Evolutionary conservation across 345 rosid genomes (phyloP).

Genomic region (Rhodamnia argentea): DNA sequence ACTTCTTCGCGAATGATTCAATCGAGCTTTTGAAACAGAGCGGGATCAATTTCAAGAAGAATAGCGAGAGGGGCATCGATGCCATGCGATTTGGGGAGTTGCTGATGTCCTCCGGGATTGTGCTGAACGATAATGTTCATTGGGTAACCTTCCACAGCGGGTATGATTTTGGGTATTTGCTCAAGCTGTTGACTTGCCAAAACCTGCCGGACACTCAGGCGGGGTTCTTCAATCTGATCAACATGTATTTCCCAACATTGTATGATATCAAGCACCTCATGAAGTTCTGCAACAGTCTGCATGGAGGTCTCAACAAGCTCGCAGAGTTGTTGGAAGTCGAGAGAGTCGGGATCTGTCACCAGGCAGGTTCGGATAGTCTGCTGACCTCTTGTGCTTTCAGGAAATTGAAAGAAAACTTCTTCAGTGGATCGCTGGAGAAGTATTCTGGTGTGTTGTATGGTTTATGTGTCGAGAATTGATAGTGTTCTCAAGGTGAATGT

Average conservation of each 20-base stretch:
- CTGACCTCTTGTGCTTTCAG: slow-evolving; percentile 76
- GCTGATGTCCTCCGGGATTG: slow-evolving; percentile 79
- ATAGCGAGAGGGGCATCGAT: slow-evolving; percentile 57
- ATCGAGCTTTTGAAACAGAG: slow-evolving; percentile 68
- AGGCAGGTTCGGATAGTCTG: slow-evolving; percentile 94
- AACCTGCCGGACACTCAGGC: slow-evolving; percentile 51
- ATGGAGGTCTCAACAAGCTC: slow-evolving; percentile 82
- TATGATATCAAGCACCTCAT: slow-evolving; percentile 83
- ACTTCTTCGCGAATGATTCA: slow-evolving; percentile 63
- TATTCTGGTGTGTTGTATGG: slow-evolving; percentile 90
- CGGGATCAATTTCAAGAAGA: slow-evolving; percentile 62
- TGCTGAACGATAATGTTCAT: slow-evolving; percentile 59
- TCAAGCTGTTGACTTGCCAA: slow-evolving; percentile 69
- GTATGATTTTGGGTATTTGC: slow-evolving; percentile 80
- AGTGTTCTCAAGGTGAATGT: slow-evolving; percentile 13
- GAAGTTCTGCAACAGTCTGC: slow-evolving; percentile 85
- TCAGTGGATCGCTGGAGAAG: slow-evolving; percentile 57
- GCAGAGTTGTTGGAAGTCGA: slow-evolving; percentile 81
- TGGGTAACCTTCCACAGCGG: slow-evolving; percentile 99
- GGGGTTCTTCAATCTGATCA: slow-evolving; percentile 55
- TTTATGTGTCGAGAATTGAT: slow-evolving; percentile 78
- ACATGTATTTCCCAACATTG: slow-evolving; percentile 54
- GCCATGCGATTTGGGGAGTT: slow-evolving; percentile 61
- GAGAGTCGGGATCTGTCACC: slow-evolving; percentile 80
- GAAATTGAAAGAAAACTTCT: slow-evolving; percentile 78